phyloP scores from a whole-genome alignment of 2,329 filamentous ascomycete genomes.

The Domatiomyces globalis region DNA sequence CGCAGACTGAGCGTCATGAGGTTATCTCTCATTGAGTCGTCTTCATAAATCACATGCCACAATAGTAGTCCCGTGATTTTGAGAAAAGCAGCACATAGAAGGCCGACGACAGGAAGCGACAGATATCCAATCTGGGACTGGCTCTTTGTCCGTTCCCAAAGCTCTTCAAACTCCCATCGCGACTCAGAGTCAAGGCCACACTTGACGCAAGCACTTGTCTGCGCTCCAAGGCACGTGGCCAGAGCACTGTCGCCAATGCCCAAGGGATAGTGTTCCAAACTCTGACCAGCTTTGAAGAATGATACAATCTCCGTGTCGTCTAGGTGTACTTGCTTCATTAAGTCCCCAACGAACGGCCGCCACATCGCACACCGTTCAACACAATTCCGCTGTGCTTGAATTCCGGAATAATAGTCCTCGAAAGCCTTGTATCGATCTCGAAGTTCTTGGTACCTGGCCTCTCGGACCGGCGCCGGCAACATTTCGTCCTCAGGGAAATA shows the following conservation, averaged over 20 bases:
- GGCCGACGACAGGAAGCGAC: background rate
- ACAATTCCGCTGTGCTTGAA: slow-evolving; percentile 2
- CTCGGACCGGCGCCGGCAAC: background rate
- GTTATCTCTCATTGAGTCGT: background rate
- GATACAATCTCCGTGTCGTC: background rate
- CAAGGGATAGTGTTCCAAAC: background rate
- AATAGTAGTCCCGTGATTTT: background rate
- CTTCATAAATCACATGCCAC: background rate
- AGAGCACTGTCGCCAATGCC: background rate
- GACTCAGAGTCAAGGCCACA: background rate
- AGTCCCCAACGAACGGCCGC: background rate
- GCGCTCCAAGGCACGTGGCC: background rate
- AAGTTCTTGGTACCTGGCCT: slow-evolving; percentile 1
- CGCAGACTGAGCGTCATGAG: too few relatives aligned
- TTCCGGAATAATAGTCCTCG: background rate
- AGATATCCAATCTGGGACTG: background rate
- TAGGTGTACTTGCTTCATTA: background rate
- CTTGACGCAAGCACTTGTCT: background rate
- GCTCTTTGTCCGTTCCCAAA: background rate
- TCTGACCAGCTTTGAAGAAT: background rate
- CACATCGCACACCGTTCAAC: slow-evolving; percentile 3
- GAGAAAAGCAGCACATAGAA: background rate
- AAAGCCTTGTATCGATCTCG: slow-evolving; percentile 4
- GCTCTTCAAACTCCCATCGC: background rate
- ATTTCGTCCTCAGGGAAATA: slow-evolving; percentile 9